phyloP scores from a whole-genome alignment of 2,329 filamentous ascomycete species.

The Neofusicoccum kwambonambiense region DNA sequence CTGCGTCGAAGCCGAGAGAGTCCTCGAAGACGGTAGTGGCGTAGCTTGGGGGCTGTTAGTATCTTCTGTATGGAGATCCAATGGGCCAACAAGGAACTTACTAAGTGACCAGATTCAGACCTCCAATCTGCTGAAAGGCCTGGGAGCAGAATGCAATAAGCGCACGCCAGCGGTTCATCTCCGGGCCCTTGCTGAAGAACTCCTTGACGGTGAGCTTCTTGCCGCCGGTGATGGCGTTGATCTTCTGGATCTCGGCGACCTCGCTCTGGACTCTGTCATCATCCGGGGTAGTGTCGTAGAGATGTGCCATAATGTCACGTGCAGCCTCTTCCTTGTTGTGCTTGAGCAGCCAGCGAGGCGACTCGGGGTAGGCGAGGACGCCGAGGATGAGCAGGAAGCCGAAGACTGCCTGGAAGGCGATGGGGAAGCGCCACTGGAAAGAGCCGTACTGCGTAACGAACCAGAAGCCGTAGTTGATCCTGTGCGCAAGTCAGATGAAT shows the following conservation, averaged over 20 bases:
- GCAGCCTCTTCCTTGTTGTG: slow-evolving; percentile 47
- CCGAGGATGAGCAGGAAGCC: slow-evolving; percentile 43
- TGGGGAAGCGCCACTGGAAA: slow-evolving; percentile 50
- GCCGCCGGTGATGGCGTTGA: slow-evolving; percentile 50
- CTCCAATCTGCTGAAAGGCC: slow-evolving; percentile 63
- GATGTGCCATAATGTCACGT: slow-evolving; percentile 48
- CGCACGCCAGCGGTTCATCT: slow-evolving; percentile 63
- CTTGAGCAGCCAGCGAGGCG: slow-evolving; percentile 33
- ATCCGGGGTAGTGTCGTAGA: slow-evolving; percentile 48
- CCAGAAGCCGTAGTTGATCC: slow-evolving; percentile 46
- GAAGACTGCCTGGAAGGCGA: slow-evolving; percentile 52
- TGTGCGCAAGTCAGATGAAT: neutral
- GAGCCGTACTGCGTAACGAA: slow-evolving; percentile 39
- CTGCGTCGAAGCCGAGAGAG: slow-evolving; percentile 10
- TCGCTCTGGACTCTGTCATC: slow-evolving; percentile 57
- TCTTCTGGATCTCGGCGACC: slow-evolving; percentile 55
- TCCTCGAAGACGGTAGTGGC: slow-evolving; percentile 16
- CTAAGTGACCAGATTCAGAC: slow-evolving; percentile 38
- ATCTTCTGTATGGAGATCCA: neutral
- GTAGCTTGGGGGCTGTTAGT: slow-evolving; percentile 1
- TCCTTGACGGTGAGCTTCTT: slow-evolving; percentile 46
- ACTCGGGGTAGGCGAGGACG: slow-evolving; percentile 38
- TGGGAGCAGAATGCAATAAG: slow-evolving; percentile 59
- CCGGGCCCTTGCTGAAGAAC: slow-evolving; percentile 60
- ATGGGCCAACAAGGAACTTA: neutral